A percentile compares a stretch with the other conserved stretches of the same genome.
Conservation (phyloP, 441 rosid genomes). For the Monsonia emarginata region DNA sequence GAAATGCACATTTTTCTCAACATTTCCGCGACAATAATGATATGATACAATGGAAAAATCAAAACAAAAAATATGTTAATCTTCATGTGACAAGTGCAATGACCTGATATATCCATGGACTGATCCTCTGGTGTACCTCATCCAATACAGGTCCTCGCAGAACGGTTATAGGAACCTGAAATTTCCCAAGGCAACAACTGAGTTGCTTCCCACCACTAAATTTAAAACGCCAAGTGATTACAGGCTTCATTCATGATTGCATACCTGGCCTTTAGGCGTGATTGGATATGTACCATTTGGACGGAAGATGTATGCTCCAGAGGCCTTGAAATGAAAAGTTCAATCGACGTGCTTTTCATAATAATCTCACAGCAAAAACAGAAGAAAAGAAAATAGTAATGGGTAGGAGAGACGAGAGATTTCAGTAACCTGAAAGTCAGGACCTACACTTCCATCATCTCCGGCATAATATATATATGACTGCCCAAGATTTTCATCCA, state of each 20-base stretch:
- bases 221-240: slow-evolving; percentile 11
- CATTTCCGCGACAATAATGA: background rate
- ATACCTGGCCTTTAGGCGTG: slow-evolving; percentile 56
- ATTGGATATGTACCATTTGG: slow-evolving; percentile 77
- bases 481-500: slow-evolving; percentile 34
- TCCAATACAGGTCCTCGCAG: slow-evolving; percentile 67
- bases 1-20: background rate
- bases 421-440: slow-evolving; percentile 38
- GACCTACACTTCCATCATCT: slow-evolving; percentile 36
- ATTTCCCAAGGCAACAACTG: slow-evolving; percentile 16
- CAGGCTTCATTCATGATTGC: slow-evolving; percentile 16
- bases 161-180: slow-evolving; percentile 62
- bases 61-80: slow-evolving; percentile 1
- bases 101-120: slow-evolving; percentile 92
- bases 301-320: slow-evolving; percentile 93
- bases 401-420: background rate
- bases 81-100: slow-evolving; percentile 4
- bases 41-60: no score
- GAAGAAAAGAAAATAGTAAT: background rate
- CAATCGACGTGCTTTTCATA: background rate
- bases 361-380: slow-evolving; percentile 11
- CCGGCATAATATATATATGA: slow-evolving; percentile 53
- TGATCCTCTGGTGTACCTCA: slow-evolving; percentile 80
- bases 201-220: slow-evolving; percentile 10
- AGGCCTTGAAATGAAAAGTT: slow-evolving; percentile 35